Conservation (phyloP, 345 rosid species). For the Euclidium syriacum region DNA sequence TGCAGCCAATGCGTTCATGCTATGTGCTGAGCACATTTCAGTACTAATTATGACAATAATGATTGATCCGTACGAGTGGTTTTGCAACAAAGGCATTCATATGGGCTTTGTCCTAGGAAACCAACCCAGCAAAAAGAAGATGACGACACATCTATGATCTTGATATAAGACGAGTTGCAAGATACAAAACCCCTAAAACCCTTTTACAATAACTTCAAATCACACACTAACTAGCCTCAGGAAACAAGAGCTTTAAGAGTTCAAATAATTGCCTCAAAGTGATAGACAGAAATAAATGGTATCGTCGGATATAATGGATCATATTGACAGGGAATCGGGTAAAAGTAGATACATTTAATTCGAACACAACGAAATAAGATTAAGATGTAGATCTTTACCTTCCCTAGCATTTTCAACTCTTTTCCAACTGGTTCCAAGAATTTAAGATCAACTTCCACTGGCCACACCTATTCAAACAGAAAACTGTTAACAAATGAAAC, state of each 20-base stretch:
- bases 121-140: background rate
- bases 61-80: too few species aligned
- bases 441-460: slow-evolving; percentile 66
- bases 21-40: background rate
- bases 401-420: slow-evolving; percentile 73
- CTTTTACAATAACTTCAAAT: background rate
- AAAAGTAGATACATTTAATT: background rate
- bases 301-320: background rate
- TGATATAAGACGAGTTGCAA: background rate
- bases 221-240: background rate
- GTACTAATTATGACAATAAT: background rate
- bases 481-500: background rate
- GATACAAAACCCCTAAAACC: background rate
- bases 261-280: background rate
- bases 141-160: slow-evolving; percentile 2
- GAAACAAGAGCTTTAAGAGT: background rate
- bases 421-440: slow-evolving; percentile 76
- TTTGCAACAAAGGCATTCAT: too few species aligned
- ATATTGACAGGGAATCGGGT: background rate
- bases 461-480: slow-evolving; percentile 68
- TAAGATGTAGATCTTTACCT: slow-evolving; percentile 40
- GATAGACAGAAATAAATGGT: background rate
- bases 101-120: background rate
- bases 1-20: background rate
- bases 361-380: background rate